Evolutionary conservation across 2,329 filamentous ascomycete genomes (phyloP), one percentile per base, ranked within the genome.

Genomic region (Fulvia fulva): DNA sequence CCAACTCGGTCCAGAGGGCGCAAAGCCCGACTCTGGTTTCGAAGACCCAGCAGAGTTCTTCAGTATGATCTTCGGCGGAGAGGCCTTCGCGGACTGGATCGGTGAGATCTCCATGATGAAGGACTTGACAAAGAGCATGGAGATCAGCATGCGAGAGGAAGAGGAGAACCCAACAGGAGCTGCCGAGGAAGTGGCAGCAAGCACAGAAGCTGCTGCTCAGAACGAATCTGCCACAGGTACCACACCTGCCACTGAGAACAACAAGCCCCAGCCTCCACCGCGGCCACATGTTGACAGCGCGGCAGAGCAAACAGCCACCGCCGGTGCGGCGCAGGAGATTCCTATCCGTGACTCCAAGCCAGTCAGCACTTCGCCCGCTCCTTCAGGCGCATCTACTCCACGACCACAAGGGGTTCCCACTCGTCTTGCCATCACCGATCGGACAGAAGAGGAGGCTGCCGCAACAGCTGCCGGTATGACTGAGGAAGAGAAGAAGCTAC

Each of bases 91-190:
- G 61, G 93, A 99, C 79, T 91, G 94, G 81, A 97, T 99, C 71
- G 94, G 94, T 66, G 94, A 99, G 81, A 96, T 99, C 67, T 94
- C 90, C 52, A 85, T 99, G 58, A 97, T 99, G 90, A 97, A 97
- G 79, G 94, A 99, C 71, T 82, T 99, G 55, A 97, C 93, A 19
- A 91, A 91, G 70, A 96, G 92, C 46, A 97, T 99, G 93, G 94
- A 99, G 70, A 97, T 99, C 66, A 92, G 91, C 21, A 93, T 91
- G 86, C 82, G 89, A 56, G 86, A 87, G 61, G 85, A 86, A 74
- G 90, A 91, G 68, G 87, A 89, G 65, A 80, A 74, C 2, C 77
- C 80, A 26, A 78, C 81, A 37, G 82, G 81, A 5, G 80, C 82
- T 16, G 78, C 60, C 23, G 59, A 62, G 16, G 57, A 60, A n/a